phyloP scores from a whole-genome alignment of 305 asterid species.

The Solanum hybrid region DNA sequence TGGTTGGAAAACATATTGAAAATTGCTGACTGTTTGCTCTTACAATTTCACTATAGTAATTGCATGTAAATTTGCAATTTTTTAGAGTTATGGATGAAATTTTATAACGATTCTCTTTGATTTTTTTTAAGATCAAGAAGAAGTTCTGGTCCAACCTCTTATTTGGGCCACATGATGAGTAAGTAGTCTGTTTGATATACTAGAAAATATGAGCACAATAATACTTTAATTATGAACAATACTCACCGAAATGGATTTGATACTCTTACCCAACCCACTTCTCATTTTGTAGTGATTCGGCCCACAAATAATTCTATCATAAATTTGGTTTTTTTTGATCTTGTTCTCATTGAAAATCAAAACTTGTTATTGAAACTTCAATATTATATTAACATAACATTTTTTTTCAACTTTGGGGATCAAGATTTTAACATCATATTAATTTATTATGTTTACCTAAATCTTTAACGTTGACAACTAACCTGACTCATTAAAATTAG shows the following conservation, averaged over 20 bases:
- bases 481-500: background rate
- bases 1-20: background rate
- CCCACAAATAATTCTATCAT: too few relatives aligned
- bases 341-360: background rate
- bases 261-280: background rate
- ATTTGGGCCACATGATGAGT: background rate
- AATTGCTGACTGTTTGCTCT: background rate
- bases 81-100: background rate
- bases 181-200: too few relatives aligned
- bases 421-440: too few relatives aligned
- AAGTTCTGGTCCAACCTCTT: background rate
- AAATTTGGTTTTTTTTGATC: too few relatives aligned
- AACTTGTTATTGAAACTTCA: too few relatives aligned
- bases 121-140: too few relatives aligned
- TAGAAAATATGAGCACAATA: background rate
- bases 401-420: too few relatives aligned
- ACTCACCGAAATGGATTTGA: background rate
- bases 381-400: background rate
- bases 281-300: background rate
- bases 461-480: background rate
- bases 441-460: too few relatives aligned
- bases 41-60: background rate
- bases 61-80: background rate
- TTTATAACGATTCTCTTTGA: background rate
- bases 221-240: background rate